Evolutionary conservation across 768 basidiomycete genomes (phyloP), one percentile per base, ranked within the genome.

Genomic region (Tremella fuciformis): DNA sequence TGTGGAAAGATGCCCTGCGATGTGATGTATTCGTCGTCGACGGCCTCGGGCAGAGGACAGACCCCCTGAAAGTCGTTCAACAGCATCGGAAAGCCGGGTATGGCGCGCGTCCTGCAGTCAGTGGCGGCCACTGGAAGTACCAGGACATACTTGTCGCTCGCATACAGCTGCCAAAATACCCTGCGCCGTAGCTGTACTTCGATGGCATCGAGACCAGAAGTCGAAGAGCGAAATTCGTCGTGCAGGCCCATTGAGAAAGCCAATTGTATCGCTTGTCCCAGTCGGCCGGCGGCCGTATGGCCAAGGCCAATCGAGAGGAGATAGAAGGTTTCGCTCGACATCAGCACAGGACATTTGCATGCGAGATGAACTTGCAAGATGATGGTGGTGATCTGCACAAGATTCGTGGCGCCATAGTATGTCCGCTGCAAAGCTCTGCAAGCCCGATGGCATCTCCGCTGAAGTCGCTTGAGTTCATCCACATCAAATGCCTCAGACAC

Each of bases 151-250:
- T 71, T 74, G 60, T 74, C 72, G 34, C 47, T 65, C 1, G 64
- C 66, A 58, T 71, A 71, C 19, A 71, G 60, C 50, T 74, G 72
- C 72, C 72, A 74, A 39, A 74, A 74, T 13, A 70, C 67, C 44
- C 72, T 46, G 53, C 70, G 49, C 18, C 70, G 44, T 19, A 74
- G 46, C 39, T 74, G 66, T 8, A 71, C 48, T 51, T 74, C 71
- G 51, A 70, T 68, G 11, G 62, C 56, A 44, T 74, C 66, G 42
- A 74, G 46, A 0, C 65, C 69, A 18, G 69, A 39, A 8, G 59
- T 56, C 4, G 55, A 57, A 2, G 67, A 71, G 50, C 64, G 58
- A 0, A 47, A 62, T 42, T 74, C 72, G 37, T 55, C 59, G 58
- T 74, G 69, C 59, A 74, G 53, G 1, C 64, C 62, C 65, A 74